Conservation (phyloP, 2,329 filamentous ascomycete species). For the Gremmenia infestans region DNA sequence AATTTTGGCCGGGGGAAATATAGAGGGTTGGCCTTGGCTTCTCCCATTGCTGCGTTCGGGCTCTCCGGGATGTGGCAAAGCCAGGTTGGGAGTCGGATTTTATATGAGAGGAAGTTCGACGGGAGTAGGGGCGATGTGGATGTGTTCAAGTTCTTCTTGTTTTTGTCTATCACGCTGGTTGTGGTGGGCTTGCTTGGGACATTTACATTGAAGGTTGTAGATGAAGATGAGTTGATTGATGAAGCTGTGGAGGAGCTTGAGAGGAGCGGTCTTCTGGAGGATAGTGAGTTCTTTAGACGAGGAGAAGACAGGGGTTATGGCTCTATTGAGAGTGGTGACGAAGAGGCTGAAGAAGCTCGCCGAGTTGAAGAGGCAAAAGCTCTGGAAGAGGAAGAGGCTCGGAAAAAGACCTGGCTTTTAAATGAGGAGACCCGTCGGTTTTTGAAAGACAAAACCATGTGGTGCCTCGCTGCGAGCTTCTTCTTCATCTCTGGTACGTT, state of each 20-base stretch:
- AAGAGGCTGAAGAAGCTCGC: constrained; percentile 41
- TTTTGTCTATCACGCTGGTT: constrained; percentile 68
- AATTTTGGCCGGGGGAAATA: constrained; percentile 90
- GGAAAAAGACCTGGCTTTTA: constrained; percentile 84
- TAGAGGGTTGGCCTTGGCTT: constrained; percentile 80
- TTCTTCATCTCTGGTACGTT: constrained; percentile 60
- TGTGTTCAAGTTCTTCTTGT: constrained; percentile 85
- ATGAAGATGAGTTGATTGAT: constrained; percentile 83
- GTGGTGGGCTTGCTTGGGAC: constrained; percentile 67
- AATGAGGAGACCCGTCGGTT: constrained; percentile 88
- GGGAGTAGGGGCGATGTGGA: constrained; percentile 60
- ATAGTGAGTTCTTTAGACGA: constrained; percentile 66
- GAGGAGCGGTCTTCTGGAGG: constrained; percentile 74
- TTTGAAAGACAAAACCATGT: constrained; percentile 87
- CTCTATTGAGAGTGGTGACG: constrained; percentile 40
- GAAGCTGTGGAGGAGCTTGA: constrained; percentile 89
- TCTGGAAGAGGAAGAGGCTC: constrained; percentile 41
- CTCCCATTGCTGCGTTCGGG: constrained; percentile 89
- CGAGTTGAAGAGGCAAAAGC: constrained; percentile 26
- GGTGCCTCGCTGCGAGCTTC: constrained; percentile 86
- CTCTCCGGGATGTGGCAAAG: constrained; percentile 95
- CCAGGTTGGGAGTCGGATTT: constrained; percentile 73
- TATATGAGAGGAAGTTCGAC: constrained; percentile 64
- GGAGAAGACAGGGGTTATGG: constrained; percentile 57
- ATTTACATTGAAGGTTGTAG: constrained; percentile 71